Conservation (phyloP, 129 eudicot species). For the Lactuca saligna region DNA sequence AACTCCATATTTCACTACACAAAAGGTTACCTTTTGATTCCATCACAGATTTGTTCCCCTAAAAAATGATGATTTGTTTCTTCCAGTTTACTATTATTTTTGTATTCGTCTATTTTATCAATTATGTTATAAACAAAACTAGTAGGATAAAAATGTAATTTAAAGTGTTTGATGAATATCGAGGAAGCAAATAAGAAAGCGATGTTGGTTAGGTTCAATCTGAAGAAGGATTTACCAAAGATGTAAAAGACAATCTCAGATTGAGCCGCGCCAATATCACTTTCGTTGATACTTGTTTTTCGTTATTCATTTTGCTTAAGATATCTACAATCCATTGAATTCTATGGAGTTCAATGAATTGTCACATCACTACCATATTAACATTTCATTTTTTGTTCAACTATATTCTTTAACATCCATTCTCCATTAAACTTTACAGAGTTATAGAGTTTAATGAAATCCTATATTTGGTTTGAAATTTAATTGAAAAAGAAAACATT, state of each 20-base stretch:
- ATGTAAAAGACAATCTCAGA: conserved; percentile 87
- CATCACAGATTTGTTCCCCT: conserved; percentile 27
- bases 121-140: not conserved
- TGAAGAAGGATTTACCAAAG: conserved; percentile 86
- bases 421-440: no score
- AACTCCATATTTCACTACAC: conserved; percentile 25
- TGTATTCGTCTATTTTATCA: not conserved
- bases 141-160: not conserved
- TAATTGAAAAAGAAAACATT: no score
- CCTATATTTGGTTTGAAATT: no score
- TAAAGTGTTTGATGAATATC: not conserved
- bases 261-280: conserved; percentile 99
- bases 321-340: not conserved
- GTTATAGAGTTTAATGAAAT: no score
- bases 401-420: no score
- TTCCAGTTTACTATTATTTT: not conserved
- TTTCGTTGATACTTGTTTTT: conserved; percentile 23
- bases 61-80: conserved; percentile 1
- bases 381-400: no score
- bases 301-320: conserved; percentile 5
- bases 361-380: no score
- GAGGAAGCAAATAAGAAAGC: conserved; percentile 47
- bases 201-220: conserved; percentile 99
- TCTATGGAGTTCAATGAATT: no score
- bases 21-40: conserved; percentile 18